A percentile compares a stretch with the other conserved stretches of the same genome.
These are phyloP conservation scores for Solanum hybrid DNA, from an alignment of 305 asterid genomes.

Conservation along the genomic window DNA sequence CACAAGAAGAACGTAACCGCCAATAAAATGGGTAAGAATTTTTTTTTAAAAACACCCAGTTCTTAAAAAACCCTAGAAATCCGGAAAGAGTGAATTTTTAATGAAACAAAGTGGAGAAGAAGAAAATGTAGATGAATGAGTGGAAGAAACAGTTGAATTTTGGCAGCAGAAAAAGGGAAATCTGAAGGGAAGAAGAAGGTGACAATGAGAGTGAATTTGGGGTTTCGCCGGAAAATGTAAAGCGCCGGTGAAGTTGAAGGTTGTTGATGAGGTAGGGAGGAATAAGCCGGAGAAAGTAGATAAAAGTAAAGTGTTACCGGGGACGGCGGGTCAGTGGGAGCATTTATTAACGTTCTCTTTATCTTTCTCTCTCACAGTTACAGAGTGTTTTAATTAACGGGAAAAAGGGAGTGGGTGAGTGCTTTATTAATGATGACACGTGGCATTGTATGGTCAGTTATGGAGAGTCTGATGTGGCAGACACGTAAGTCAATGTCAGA, in stretches of 20 bases:
- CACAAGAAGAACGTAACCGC: background rate
- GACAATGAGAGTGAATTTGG: background rate
- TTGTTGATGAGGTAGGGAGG: background rate
- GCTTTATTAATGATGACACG: background rate
- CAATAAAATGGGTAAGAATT: background rate
- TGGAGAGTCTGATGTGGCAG: background rate
- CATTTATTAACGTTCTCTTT: slow-evolving; percentile 25
- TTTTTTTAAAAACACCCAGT: background rate
- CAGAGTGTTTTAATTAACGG: background rate
- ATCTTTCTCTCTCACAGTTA: background rate
- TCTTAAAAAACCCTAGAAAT: background rate
- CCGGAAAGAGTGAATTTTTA: background rate
- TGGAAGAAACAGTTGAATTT: background rate
- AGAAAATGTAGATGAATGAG: background rate
- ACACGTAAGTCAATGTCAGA: background rate
- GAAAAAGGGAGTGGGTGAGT: background rate
- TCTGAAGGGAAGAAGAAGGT: background rate
- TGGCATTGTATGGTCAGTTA: background rate
- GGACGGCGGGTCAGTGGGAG: slow-evolving; percentile 29
- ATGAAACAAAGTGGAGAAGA: background rate
- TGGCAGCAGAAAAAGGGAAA: background rate
- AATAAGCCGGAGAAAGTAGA: background rate
- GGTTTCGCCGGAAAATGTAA: background rate
- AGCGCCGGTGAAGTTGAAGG: background rate
- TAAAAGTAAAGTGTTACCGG: slow-evolving; percentile 23